Percentiles rank a stretch among this genome's conserved stretches.
Evolutionary conservation across 805 yeast species (phyloP).

Genomic region (Hanseniaspora mollemarum): DNA sequence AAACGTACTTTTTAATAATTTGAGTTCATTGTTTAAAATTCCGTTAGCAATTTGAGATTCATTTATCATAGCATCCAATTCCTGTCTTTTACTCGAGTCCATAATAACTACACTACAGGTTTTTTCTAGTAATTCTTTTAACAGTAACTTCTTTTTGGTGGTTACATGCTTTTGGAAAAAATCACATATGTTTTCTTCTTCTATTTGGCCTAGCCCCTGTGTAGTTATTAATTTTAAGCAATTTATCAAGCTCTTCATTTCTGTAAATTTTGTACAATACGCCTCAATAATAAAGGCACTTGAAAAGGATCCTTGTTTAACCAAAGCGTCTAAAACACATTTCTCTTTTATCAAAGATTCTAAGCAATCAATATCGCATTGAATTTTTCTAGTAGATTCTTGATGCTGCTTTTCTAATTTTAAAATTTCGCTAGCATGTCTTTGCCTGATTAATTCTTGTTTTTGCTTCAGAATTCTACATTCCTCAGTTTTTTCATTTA

Average conservation of each 20-base stretch:
- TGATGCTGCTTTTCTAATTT: too few species aligned
- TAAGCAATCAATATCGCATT: neutral
- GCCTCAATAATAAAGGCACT: neutral
- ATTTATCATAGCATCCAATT: neutral
- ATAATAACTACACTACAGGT: conserved; percentile 8
- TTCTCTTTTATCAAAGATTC: conserved; percentile 3
- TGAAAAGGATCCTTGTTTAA: neutral
- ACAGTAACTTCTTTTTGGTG: conserved; percentile 10
- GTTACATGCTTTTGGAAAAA: neutral
- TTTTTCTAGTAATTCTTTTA: conserved; percentile 10
- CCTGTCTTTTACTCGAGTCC: neutral
- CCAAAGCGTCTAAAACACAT: neutral
- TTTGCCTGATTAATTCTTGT: neutral
- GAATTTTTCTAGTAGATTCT: neutral
- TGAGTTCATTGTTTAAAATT: neutral
- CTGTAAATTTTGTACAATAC: neutral
- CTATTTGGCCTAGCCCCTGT: neutral
- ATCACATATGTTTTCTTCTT: neutral
- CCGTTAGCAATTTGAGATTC: too few species aligned
- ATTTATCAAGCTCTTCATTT: neutral
- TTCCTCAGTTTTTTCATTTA: conserved; percentile 3
- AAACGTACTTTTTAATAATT: neutral
- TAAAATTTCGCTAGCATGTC: neutral
- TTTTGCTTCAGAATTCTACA: neutral
- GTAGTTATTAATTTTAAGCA: neutral